phyloP scores from a whole-genome alignment of 495 filamentous ascomycete species.

The Achaetomiella virescens region DNA sequence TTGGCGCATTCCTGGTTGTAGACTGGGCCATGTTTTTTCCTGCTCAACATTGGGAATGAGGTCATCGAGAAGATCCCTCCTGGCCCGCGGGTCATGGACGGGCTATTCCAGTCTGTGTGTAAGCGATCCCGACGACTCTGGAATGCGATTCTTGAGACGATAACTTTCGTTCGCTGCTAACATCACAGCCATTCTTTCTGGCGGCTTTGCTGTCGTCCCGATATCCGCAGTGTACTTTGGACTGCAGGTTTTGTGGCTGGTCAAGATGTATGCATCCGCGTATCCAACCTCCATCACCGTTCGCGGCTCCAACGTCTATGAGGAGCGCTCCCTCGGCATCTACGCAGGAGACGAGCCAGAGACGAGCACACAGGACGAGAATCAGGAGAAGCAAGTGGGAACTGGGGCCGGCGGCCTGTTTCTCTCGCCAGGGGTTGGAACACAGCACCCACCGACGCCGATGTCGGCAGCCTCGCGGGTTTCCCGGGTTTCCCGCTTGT shows the following conservation, averaged over 20 bases:
- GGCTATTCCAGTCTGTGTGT: conserved; percentile 72
- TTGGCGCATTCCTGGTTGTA: conserved; percentile 68
- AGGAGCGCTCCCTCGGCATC: conserved; percentile 64
- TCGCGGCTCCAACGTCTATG: conserved; percentile 58
- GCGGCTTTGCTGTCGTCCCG: conserved; percentile 76
- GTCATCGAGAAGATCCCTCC: conserved; percentile 52
- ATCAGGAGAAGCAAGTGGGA: background rate
- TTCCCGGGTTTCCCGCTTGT: background rate
- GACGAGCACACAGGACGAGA: conserved; percentile 13
- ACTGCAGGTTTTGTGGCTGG: conserved; percentile 71
- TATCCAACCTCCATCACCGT: conserved; percentile 73
- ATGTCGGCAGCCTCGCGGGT: conserved; percentile 24
- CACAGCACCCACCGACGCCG: conserved; percentile 1
- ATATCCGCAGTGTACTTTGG: conserved; percentile 66
- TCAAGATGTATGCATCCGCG: conserved; percentile 89
- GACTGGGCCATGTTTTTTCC: conserved; percentile 79
- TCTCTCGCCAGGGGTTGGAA: background rate
- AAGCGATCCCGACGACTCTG: too few relatives aligned
- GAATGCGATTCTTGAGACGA: too few relatives aligned
- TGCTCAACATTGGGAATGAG: conserved; percentile 69
- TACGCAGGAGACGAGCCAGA: conserved; percentile 45
- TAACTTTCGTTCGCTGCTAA: background rate
- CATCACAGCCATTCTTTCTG: conserved; percentile 60
- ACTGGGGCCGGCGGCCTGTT: background rate
- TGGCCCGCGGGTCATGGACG: conserved; percentile 61